Evolutionary conservation across 2,329 filamentous ascomycete species (phyloP).

Genomic region (Aspergillus fijiensis): DNA sequence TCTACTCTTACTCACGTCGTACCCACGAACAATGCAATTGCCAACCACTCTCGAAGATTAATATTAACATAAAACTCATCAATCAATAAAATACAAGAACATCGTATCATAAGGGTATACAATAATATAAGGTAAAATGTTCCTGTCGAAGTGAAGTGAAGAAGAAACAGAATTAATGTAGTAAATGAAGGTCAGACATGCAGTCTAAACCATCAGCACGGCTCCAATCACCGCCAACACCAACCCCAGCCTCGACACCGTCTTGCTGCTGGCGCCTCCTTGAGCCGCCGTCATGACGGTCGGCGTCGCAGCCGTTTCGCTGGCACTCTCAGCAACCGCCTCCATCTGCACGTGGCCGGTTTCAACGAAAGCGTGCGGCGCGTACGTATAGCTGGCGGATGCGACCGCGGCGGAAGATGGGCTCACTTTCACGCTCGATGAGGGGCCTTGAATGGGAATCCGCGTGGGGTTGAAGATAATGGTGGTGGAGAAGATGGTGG

Average conservation of each 20-base stretch:
- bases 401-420: slow-evolving; percentile 12
- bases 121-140: neutral
- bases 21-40: too few relatives aligned
- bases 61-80: slow-evolving; percentile 4
- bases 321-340: neutral
- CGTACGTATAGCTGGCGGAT: slow-evolving; percentile 16
- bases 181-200: neutral
- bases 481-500: slow-evolving; percentile 20
- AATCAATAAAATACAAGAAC: slow-evolving; percentile 7
- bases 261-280: slow-evolving; percentile 20
- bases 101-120: slow-evolving; percentile 7
- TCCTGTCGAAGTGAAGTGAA: slow-evolving; percentile 1
- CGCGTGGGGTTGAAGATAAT: slow-evolving; percentile 14
- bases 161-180: neutral
- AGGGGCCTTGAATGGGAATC: neutral
- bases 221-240: slow-evolving; percentile 27
- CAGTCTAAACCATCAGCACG: slow-evolving; percentile 25
- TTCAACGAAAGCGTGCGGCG: slow-evolving; percentile 14
- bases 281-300: slow-evolving; percentile 3
- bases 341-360: slow-evolving; percentile 2
- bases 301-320: slow-evolving; percentile 14
- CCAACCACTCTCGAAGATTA: neutral
- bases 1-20: too few relatives aligned
- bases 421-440: slow-evolving; percentile 10
- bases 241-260: slow-evolving; percentile 24